Base-by-base conservation (phyloP, 345 rosid species). In the Triadica sebifera region DNA sequence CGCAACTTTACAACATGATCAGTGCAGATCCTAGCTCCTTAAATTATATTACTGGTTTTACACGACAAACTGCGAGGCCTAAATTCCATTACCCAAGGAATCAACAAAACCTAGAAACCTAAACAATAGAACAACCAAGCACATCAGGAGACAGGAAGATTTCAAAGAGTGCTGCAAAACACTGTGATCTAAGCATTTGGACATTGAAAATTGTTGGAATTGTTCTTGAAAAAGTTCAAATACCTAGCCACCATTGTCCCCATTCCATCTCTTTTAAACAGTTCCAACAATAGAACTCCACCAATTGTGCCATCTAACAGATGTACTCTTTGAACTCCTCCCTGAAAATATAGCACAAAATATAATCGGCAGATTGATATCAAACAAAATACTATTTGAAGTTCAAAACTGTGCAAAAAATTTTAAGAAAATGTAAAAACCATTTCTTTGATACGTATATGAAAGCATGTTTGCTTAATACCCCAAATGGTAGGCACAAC, bases 181-280 rank as follows among this genome's bases (percentile, higher is more conserved):
- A 46, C 13, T 19, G 47, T 29, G 4, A 49, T 38, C n/a, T 22
- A 6, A 55, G 25, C 8, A 4, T 24, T 43, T 15, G 20, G 37
- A n/a, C 8, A 67, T 20, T 11, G 41, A 34, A 57, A 39, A 24
- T 41, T 11, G 29, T 13, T 25, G 46, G 9, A 49, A 29, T 25
- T n/a, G 17, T 16, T 12, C 38, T n/a, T 29, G 34, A 19, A 60
- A 65, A 19, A 4, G 6, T 41, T 73, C 15, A 41, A 73, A 75
- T 80, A 94, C 98, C 98, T 94, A 39, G 98, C 98, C 24, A 94
- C 98, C 98, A 94, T 94, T 53, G 98, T 94, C 78, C 98, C 98
- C 90, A 92, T 89, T 70, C 97, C 97, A 79, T 95, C 99, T 84
- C 99, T 91, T 83, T 93, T 92, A 75, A 95, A 95, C 68, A 95